Evolutionary conservation across 2,329 filamentous ascomycete species (phyloP).

Genomic region (Moelleriella libera): DNA sequence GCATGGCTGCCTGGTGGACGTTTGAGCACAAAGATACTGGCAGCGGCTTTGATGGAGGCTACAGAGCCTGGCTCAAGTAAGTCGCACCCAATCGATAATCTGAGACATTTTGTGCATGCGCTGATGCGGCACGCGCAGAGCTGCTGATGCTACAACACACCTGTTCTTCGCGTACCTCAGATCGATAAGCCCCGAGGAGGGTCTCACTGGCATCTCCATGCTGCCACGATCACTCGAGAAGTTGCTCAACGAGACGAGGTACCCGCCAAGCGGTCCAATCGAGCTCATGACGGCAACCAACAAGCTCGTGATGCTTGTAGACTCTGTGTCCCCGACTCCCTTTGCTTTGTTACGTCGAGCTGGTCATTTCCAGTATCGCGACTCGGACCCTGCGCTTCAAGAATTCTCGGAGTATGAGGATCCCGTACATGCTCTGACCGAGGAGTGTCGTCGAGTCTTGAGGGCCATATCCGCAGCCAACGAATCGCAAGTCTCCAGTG

Average conservation of each 20-base stretch:
- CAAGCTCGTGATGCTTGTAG: constrained; percentile 92
- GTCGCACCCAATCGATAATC: background rate
- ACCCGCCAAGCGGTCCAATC: constrained; percentile 67
- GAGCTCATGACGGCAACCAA: constrained; percentile 70
- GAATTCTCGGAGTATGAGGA: constrained; percentile 83
- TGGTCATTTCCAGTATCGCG: constrained; percentile 90
- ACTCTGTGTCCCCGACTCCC: constrained; percentile 85
- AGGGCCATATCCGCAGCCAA: constrained; percentile 80
- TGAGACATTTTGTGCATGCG: background rate
- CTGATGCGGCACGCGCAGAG: constrained; percentile 33
- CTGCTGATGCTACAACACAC: constrained; percentile 90
- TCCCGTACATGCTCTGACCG: constrained; percentile 73
- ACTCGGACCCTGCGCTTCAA: constrained; percentile 72
- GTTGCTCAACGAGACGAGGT: constrained; percentile 82
- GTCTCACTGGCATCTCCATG: constrained; percentile 64
- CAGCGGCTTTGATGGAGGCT: constrained; percentile 88
- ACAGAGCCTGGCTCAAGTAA: constrained; percentile 57
- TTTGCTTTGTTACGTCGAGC: constrained; percentile 82
- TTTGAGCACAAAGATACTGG: constrained; percentile 82
- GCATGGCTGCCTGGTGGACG: constrained; percentile 96
- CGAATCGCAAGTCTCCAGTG: constrained; percentile 61
- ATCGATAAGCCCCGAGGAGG: constrained; percentile 71
- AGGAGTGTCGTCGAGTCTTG: constrained; percentile 85
- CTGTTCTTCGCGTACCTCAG: constrained; percentile 95
- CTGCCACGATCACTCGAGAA: constrained; percentile 86